phyloP scores from a whole-genome alignment of 257 asterid species.

The Solanum peruvianum region DNA sequence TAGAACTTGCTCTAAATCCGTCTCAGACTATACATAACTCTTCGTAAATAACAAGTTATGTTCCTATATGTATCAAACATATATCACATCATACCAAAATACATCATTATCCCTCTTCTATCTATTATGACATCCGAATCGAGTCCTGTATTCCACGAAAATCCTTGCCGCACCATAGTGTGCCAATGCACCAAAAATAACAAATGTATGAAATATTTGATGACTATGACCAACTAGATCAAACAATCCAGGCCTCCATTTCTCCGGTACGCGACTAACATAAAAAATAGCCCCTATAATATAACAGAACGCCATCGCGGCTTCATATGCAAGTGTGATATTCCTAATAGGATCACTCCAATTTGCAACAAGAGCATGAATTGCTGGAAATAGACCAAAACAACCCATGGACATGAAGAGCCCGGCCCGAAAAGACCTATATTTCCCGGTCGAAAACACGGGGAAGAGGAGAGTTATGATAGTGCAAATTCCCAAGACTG shows the following conservation, averaged over 20 bases:
- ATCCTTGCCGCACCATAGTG: slow-evolving; percentile 7
- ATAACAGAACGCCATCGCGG: slow-evolving; percentile 67
- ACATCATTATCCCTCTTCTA: not conserved
- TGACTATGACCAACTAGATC: slow-evolving; percentile 94
- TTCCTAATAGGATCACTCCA: slow-evolving; percentile 79
- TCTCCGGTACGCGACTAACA: slow-evolving; percentile 60
- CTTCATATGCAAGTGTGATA: slow-evolving; percentile 44
- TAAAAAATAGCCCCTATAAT: slow-evolving; percentile 58
- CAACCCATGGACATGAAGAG: slow-evolving; percentile 81
- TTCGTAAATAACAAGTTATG: not conserved
- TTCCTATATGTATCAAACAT: not conserved
- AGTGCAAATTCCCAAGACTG: slow-evolving; percentile 56
- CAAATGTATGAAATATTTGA: slow-evolving; percentile 23
- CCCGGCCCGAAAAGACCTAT: slow-evolving; percentile 45
- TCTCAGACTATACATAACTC: not conserved
- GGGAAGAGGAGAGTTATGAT: slow-evolving; percentile 63
- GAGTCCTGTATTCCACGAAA: not conserved
- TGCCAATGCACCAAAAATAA: slow-evolving; percentile 3
- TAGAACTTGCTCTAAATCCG: not conserved
- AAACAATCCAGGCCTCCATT: slow-evolving; percentile 90
- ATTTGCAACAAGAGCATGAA: slow-evolving; percentile 50
- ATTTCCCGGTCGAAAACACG: slow-evolving; percentile 43
- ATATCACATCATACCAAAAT: not conserved
- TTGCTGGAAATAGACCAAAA: slow-evolving; percentile 65
- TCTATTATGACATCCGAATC: not conserved